Percentiles rank a stretch among this genome's conserved stretches.
Evolutionary conservation across 2,329 filamentous ascomycete species (phyloP).

Genomic region (Scorias spongiosa): DNA sequence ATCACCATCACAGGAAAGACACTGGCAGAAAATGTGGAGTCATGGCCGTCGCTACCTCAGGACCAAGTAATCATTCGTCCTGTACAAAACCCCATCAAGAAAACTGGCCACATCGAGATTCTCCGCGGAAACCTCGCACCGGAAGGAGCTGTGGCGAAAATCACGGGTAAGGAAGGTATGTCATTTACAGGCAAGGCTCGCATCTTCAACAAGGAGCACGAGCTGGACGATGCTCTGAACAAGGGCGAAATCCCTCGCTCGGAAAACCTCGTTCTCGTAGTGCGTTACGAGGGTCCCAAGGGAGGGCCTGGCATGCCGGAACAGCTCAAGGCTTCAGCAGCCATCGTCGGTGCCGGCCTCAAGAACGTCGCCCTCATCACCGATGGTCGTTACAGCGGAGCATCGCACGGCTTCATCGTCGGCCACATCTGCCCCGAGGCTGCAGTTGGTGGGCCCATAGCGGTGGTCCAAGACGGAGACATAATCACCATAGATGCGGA

Average conservation of each 20-base stretch:
- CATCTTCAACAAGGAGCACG: slow-evolving; percentile 75
- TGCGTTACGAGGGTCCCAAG: slow-evolving; percentile 86
- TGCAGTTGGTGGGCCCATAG: slow-evolving; percentile 75
- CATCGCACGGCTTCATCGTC: slow-evolving; percentile 83
- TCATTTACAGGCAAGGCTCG: slow-evolving; percentile 65
- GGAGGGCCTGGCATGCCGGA: slow-evolving; percentile 95
- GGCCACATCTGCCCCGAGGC: slow-evolving; percentile 89
- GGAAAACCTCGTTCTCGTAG: slow-evolving; percentile 76
- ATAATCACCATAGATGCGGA: slow-evolving; percentile 74
- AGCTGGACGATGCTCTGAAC: slow-evolving; percentile 61
- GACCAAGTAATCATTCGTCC: slow-evolving; percentile 73
- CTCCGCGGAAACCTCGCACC: slow-evolving; percentile 78
- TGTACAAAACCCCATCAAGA: slow-evolving; percentile 70
- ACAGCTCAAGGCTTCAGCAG: slow-evolving; percentile 73
- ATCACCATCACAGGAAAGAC: slow-evolving; percentile 75
- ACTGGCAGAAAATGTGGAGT: slow-evolving; percentile 63
- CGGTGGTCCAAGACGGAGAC: slow-evolving; percentile 66
- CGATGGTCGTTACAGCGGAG: slow-evolving; percentile 78
- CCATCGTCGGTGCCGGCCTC: slow-evolving; percentile 83
- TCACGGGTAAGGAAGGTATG: slow-evolving; percentile 87
- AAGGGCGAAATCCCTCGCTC: slow-evolving; percentile 53
- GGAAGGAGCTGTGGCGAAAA: slow-evolving; percentile 82
- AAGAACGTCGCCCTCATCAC: slow-evolving; percentile 83
- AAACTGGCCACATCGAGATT: slow-evolving; percentile 75
- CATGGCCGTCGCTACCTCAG: slow-evolving; percentile 61